A percentile compares a stretch with the other conserved stretches of the same genome.
Evolutionary conservation across 805 yeast genomes (phyloP).

Genomic region (Wickerhamiella parazyma): DNA sequence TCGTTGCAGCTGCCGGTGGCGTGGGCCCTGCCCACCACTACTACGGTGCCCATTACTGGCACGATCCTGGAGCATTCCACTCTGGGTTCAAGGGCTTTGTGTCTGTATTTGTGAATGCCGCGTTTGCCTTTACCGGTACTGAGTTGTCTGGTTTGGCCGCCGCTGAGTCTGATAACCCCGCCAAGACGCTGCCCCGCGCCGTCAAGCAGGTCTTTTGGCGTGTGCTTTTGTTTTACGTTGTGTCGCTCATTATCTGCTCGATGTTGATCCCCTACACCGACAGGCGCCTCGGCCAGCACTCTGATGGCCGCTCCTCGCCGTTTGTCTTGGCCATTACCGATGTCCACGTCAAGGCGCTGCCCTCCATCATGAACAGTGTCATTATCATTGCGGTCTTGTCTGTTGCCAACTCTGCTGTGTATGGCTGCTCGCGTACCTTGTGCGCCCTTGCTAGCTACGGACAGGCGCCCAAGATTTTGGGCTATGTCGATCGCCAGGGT

Average conservation of each 20-base stretch:
- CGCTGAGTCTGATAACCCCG: slow-evolving; percentile 59
- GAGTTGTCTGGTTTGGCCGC: slow-evolving; percentile 62
- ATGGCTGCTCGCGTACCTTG: slow-evolving; percentile 53
- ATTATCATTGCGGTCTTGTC: slow-evolving; percentile 54
- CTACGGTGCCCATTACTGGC: slow-evolving; percentile 36
- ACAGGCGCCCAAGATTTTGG: slow-evolving; percentile 43
- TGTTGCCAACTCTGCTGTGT: slow-evolving; percentile 57
- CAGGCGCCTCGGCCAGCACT: slow-evolving; percentile 31
- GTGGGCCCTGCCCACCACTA: slow-evolving; percentile 39
- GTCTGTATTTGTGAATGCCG: slow-evolving; percentile 55
- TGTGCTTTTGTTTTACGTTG: slow-evolving; percentile 53
- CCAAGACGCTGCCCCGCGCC: slow-evolving; percentile 53
- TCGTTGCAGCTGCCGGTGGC: slow-evolving; percentile 43
- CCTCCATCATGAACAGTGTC: slow-evolving; percentile 58
- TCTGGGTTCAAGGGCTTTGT: slow-evolving; percentile 56
- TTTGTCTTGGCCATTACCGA: slow-evolving; percentile 53
- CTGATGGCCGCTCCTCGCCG: slow-evolving; percentile 53
- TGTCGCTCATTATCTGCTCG: slow-evolving; percentile 40
- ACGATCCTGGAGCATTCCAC: slow-evolving; percentile 36
- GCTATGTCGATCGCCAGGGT: slow-evolving; percentile 55
- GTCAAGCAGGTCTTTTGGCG: slow-evolving; percentile 75
- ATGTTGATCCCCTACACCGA: slow-evolving; percentile 50
- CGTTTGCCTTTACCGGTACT: slow-evolving; percentile 64
- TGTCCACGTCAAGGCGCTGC: slow-evolving; percentile 51
- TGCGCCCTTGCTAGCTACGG: slow-evolving; percentile 52